Conservation (phyloP, 1,139 yeast genomes). For the Nakaseomyces bracarensis region DNA sequence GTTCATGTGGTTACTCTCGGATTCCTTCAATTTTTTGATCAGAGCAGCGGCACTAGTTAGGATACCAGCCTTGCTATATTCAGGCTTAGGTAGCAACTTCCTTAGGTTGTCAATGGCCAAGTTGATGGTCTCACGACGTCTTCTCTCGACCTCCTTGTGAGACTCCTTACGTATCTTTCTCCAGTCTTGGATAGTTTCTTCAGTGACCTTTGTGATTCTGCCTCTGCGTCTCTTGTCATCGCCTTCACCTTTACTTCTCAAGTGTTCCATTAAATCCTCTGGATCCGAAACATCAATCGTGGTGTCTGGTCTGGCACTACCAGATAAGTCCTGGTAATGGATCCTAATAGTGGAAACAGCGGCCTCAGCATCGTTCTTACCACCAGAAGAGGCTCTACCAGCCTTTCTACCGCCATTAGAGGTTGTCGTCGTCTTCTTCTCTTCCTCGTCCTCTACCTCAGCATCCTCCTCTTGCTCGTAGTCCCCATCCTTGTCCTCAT, state of each 20-base stretch:
- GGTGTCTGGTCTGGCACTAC: conserved; percentile 4
- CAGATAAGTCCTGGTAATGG: conserved; percentile 6
- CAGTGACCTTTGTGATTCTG: conserved; percentile 17
- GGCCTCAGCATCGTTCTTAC: conserved; percentile 37
- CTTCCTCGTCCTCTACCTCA: conserved; percentile 9
- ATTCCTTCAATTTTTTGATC: conserved; percentile 78
- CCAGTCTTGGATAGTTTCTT: conserved; percentile 66
- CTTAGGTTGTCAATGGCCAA: conserved; percentile 81
- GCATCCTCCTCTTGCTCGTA: conserved; percentile 10
- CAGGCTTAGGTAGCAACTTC: conserved; percentile 71
- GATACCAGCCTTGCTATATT: conserved; percentile 86
- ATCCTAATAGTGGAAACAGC: conserved; percentile 4
- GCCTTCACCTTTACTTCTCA: conserved; percentile 20
- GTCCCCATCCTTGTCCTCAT: conserved; percentile 17
- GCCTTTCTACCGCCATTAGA: background rate
- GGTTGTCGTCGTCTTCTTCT: background rate
- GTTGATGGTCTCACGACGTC: conserved; percentile 90
- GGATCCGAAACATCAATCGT: conserved; percentile 5
- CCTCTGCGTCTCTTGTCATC: conserved; percentile 20
- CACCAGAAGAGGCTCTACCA: conserved; percentile 27
- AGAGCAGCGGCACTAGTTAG: conserved; percentile 82
- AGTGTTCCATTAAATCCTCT: conserved; percentile 16
- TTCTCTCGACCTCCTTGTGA: conserved; percentile 95
- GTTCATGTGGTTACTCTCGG: conserved; percentile 79
- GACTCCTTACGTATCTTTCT: conserved; percentile 75